Base-by-base conservation (phyloP, 345 rosid genomes). In the Moringa oleifera region DNA sequence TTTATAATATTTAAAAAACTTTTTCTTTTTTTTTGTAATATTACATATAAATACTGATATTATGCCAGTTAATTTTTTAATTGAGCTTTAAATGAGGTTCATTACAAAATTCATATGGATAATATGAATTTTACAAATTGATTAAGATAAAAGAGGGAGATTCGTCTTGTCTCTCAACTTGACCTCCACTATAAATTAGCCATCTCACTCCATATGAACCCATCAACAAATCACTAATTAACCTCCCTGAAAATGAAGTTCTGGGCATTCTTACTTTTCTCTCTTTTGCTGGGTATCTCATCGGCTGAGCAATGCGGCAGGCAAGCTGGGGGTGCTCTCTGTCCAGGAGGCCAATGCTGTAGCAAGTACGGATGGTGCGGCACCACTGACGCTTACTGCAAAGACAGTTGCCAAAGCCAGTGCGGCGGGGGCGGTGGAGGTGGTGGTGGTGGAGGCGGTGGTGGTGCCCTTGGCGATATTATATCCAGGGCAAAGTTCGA, bases 401-500 rank as follows among this genome's bases (percentile, higher is more conserved):
- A 63, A 28, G 7, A 12, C 0, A 88, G 81, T 57, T 85, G 94
- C 79, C 85, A 82, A 62, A 84, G 90, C 65, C 88, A 85, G 63
- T 82, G 89, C 57, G 25, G 64, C 57, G 72, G 61, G 1, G 62
- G 72, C 23, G 51, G 65, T 57, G 73, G 25, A 22, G 47, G 49
- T 10, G 62, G 59, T 50, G 55, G 89, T 54, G 25, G 64, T 54
- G 72, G 61, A 1, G 62, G 72, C 23, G 51, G 65, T 57, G 73
- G 25, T 33, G 47, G 49, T 10, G 62, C 55, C 41, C 54, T 73
- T 50, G 51, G 66, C 4, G 47, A 33, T n/a, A 68, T 69, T 55
- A 69, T 73, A 37, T 20, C 77, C 54, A 73, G 71, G 6, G 54
- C 77, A 51, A 73, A 68, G 28, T 83, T 79, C 33, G 68, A 83